Evolutionary conservation across 441 rosid species (phyloP), one percentile per base, ranked within the genome.

Genomic region (Cnidoscolus chayamansa): DNA sequence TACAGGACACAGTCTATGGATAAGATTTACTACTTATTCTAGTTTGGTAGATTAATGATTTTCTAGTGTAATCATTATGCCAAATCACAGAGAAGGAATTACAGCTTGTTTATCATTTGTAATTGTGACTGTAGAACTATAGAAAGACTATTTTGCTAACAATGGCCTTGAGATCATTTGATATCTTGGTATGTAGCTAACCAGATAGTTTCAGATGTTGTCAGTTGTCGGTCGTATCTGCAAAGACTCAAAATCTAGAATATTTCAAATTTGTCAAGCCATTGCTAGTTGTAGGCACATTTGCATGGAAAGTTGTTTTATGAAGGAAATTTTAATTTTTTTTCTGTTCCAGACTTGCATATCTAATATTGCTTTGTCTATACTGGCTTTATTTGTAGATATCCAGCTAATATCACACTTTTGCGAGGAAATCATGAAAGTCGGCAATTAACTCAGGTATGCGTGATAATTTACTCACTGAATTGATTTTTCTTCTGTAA

Each of bases 371-470:
- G 32, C n/a, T 48, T 19, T 64, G 48, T 56, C 66, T 35, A 30
- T 20, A 63, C 55, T 70, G 70, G 76, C 71, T 68, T 6, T 74
- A 31, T 78, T 77, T 81, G 69, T 78, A 96, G 97, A 88, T 85
- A 93, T 77, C 99, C 98, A 70, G 98, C 99, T 67, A 82, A 91
- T 75, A 96, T 96, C 78, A 93, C 99, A 64, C 99, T 96, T 76
- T 80, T 96, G 80, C 97, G 99, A 65, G 99, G 98, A 63, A 96
- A 96, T 85, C 98, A 93, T 83, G 99, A 96, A 83, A 96, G 98
- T 82, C 89, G 99, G 78, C 99, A 96, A 77, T 86, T 96, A 68
- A 96, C 99, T 72, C 99, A 96, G 97, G 98, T 96, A 78, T 73
- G 73, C 40, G 56, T 50, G n/a, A 48, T 61, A 67, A 58, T 48